Base-by-base conservation (phyloP, 1,284 basidiomycete genomes). In the Anthracocystis setariae region DNA sequence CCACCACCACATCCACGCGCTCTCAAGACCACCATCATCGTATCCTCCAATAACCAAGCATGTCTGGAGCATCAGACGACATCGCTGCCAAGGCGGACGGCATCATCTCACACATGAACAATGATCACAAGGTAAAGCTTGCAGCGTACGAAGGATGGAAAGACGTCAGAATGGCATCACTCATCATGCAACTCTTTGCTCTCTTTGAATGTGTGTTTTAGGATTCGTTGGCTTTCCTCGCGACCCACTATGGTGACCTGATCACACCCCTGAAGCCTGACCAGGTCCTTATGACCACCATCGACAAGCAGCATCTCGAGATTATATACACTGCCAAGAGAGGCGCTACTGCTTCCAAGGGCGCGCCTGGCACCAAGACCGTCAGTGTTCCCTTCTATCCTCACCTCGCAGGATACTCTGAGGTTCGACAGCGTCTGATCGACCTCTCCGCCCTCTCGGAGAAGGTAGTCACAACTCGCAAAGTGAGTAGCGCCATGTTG, bases 31-130 rank as follows among this genome's bases (percentile, higher is more conserved):
- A 42, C 40, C 20, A 42, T 23, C 40, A 8, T 13, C 35, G n/a
- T 37, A 8, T 37, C n/a, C 35, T 37, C 5, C 17, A 15, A 37
- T 37, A 9, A 5, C 8, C 35, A 37, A n/a, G 5, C 35, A 62
- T 57, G 50, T 51, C 62, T 10, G 21, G 48, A 4, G 35, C 44
- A 47, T 45, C 45, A 12, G 64, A 73, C 42, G 70, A 73, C n/a
- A 42, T 73, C 21, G 64, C 60, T 38, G 48, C 64, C 32, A 73
- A 73, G 60, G 59, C 64, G 21, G 70, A 63, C 13, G 61, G 60
- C 27, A 67, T 73, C 35, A 47, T 67, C 39, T 64, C 64, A 17
- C 64, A 73, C 57, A 73, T 73, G 70, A 73, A 73, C 70, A 73
- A 64, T 23, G 70, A 67, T 23, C 70, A 73, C 60, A 60, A 68